These are phyloP conservation scores for Colletotrichum liriopes DNA, from an alignment of 2,329 filamentous ascomycete genomes.

Conservation along the genomic window DNA sequence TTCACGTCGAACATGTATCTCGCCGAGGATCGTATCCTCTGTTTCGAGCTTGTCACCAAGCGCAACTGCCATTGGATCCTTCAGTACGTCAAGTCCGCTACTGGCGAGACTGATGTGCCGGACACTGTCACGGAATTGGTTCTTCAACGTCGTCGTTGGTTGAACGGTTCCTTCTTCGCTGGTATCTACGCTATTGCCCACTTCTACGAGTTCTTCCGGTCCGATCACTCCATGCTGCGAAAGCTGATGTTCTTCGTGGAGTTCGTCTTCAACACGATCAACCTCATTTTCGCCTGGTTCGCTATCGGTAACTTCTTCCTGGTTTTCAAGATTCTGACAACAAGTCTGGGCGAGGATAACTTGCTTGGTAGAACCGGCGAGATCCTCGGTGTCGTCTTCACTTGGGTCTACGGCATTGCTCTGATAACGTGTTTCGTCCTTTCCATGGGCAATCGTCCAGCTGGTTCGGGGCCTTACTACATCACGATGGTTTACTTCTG, in stretches of 20 bases:
- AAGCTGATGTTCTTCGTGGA: conserved; percentile 94
- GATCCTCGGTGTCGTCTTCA: conserved; percentile 90
- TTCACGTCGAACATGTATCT: conserved; percentile 99
- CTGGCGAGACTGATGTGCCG: conserved; percentile 96
- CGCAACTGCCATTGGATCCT: conserved; percentile 97
- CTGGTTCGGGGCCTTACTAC: conserved; percentile 94
- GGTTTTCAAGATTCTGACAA: conserved; percentile 96
- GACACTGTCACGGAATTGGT: conserved; percentile 96
- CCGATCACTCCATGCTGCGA: conserved; percentile 87
- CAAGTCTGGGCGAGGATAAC: conserved; percentile 79
- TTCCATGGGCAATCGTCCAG: conserved; percentile 92
- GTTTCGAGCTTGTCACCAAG: conserved; percentile 98
- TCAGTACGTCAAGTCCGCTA: conserved; percentile 98
- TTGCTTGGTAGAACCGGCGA: conserved; percentile 84
- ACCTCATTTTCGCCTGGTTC: conserved; percentile 99
- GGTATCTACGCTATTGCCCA: conserved; percentile 95
- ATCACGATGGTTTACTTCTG: conserved; percentile 99
- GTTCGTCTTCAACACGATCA: conserved; percentile 93
- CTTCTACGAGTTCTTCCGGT: conserved; percentile 96
- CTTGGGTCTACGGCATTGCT: conserved; percentile 95
- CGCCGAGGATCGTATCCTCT: conserved; percentile 98
- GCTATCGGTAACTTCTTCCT: conserved; percentile 99
- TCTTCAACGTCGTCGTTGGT: conserved; percentile 94
- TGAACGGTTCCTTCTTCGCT: conserved; percentile 98
- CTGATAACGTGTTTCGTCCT: conserved; percentile 96